phyloP scores from a whole-genome alignment of 306 rosid species.

The Cicer bijugum region DNA sequence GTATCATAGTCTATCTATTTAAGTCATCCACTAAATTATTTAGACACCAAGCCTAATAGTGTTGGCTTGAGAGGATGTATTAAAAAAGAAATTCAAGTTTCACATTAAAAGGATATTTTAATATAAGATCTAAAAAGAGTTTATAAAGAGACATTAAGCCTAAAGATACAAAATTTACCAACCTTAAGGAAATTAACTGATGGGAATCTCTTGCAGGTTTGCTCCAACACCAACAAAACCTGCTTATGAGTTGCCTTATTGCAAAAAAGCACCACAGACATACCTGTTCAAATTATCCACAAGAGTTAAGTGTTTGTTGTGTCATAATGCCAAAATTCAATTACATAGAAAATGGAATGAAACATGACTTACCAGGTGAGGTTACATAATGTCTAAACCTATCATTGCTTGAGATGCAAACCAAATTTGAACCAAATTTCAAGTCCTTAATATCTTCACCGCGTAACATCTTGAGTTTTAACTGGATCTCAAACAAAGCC shows the following conservation, averaged over 20 bases:
- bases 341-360: background rate
- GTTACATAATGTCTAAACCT: conserved; percentile 83
- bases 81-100: too few relatives aligned
- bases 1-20: too few relatives aligned
- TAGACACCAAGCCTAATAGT: too few relatives aligned
- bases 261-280: conserved; percentile 89
- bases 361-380: conserved; percentile 66
- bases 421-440: conserved; percentile 83
- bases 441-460: conserved; percentile 78
- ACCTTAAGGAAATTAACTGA: conserved; percentile 94
- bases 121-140: too few relatives aligned
- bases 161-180: conserved; percentile 30
- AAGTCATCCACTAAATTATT: too few relatives aligned
- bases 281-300: conserved; percentile 56
- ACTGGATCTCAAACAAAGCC: conserved; percentile 78
- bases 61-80: too few relatives aligned
- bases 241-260: conserved; percentile 65
- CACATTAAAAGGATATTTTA: too few relatives aligned
- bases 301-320: conserved; percentile 2
- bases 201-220: conserved; percentile 83
- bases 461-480: conserved; percentile 66
- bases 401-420: conserved; percentile 72
- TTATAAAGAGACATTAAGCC: background rate
- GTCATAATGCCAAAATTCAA: conserved; percentile 1
- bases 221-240: conserved; percentile 67